Percentiles rank a stretch among this genome's conserved stretches.
phyloP scores from a whole-genome alignment of 306 rosid genomes.

The Citrullus mucosospermus region DNA sequence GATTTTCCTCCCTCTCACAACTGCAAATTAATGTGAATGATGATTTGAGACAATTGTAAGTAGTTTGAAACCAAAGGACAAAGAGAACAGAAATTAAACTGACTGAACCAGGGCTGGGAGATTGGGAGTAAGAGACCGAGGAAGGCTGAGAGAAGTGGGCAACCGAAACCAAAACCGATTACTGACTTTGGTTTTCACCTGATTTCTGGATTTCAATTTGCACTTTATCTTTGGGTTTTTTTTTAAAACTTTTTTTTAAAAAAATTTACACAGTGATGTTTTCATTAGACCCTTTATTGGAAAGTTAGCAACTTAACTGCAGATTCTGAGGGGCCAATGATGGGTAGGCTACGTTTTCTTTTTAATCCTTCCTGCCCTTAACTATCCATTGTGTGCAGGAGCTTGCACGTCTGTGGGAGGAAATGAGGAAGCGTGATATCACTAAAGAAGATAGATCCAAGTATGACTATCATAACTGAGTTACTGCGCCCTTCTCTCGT shows the following conservation, averaged over 20 bases:
- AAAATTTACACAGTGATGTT: not conserved
- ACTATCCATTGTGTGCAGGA: conserved; percentile 28
- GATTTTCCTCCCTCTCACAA: not conserved
- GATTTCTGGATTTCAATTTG: not conserved
- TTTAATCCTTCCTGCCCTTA: not conserved
- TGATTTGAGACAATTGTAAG: not conserved
- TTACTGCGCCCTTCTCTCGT: not conserved
- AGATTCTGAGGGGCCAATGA: not conserved
- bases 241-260: too few relatives aligned
- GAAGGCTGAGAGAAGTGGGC: too few relatives aligned
- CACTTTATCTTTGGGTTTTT: too few relatives aligned
- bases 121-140: too few relatives aligned
- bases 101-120: too few relatives aligned
- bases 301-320: not conserved
- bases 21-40: not conserved
- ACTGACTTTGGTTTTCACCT: too few relatives aligned
- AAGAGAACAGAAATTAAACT: too few relatives aligned
- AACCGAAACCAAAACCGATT: too few relatives aligned
- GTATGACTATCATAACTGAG: conserved; percentile 29
- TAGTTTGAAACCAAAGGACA: not conserved
- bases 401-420: conserved; percentile 84
- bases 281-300: not conserved
- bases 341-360: not conserved
- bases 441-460: conserved; percentile 69
- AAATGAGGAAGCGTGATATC: conserved; percentile 73